A percentile compares a stretch with the other conserved stretches of the same genome.
Conservation (phyloP, 768 basidiomycete species). For the Auriscalpium microsporum region DNA sequence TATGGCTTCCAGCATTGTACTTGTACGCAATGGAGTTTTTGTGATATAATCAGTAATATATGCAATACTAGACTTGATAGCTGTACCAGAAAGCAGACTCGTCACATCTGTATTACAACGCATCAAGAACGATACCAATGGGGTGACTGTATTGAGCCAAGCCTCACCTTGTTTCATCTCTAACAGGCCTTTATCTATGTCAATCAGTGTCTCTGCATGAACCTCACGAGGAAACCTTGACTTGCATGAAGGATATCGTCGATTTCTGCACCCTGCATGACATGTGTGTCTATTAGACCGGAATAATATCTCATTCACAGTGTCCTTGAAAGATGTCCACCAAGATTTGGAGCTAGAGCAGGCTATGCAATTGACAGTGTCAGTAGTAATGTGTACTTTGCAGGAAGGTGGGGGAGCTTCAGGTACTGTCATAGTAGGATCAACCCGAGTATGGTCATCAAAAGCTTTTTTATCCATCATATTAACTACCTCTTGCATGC, state of each 20-base stretch:
- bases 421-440: too few relatives aligned
- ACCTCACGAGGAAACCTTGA: slow-evolving; percentile 28
- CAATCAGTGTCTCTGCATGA: slow-evolving; percentile 20
- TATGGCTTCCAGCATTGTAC: slow-evolving; percentile 28
- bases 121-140: slow-evolving; percentile 25
- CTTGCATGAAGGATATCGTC: slow-evolving; percentile 23
- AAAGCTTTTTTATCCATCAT: neutral
- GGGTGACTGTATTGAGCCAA: slow-evolving; percentile 29
- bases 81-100: slow-evolving; percentile 30
- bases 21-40: slow-evolving; percentile 31
- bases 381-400: too few relatives aligned
- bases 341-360: neutral
- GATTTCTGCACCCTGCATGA: slow-evolving; percentile 22
- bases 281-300: slow-evolving; percentile 3
- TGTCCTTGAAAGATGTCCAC: neutral
- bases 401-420: too few relatives aligned
- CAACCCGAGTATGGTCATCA: too few relatives aligned
- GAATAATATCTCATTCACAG: slow-evolving; percentile 5
- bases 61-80: slow-evolving; percentile 28
- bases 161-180: slow-evolving; percentile 25
- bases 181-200: slow-evolving; percentile 20
- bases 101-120: slow-evolving; percentile 33
- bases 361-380: too few relatives aligned
- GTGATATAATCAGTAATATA: slow-evolving; percentile 39
- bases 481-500: neutral